These are phyloP conservation scores for Leptomonas pyrrhocoris DNA, from an alignment of 208 protist genomes.

Conservation along the genomic window DNA sequence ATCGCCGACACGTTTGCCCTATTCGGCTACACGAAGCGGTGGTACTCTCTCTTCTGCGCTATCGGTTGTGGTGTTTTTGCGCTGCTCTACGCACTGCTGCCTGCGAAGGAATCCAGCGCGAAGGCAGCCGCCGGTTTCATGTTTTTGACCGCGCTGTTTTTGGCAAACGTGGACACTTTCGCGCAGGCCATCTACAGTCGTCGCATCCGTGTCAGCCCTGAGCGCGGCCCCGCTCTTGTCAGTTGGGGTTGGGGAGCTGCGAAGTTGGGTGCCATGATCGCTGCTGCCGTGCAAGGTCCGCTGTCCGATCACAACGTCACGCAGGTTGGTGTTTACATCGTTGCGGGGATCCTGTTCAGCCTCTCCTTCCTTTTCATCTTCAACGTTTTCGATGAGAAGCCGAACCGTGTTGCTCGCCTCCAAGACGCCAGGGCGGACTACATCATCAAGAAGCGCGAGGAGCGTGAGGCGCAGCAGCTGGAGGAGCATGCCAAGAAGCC, in stretches of 20 bases:
- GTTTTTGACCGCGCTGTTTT: conserved; percentile 51
- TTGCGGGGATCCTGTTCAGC: conserved; percentile 43
- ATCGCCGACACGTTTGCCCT: conserved; percentile 68
- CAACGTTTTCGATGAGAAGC: conserved; percentile 65
- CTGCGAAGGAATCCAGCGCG: conserved; percentile 40
- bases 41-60: conserved; percentile 59
- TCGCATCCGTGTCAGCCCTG: conserved; percentile 49
- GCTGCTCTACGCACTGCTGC: conserved; percentile 54
- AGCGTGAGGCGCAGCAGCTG: conserved; percentile 11
- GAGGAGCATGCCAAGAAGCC: too few relatives aligned
- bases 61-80: conserved; percentile 49
- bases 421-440: conserved; percentile 42
- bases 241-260: conserved; percentile 65
- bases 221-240: conserved; percentile 48
- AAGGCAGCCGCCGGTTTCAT: conserved; percentile 45
- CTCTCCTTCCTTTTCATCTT: conserved; percentile 48
- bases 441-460: conserved; percentile 13
- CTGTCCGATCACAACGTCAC: conserved; percentile 49
- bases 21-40: conserved; percentile 79
- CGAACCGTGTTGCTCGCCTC: conserved; percentile 44
- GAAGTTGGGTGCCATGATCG: conserved; percentile 47
- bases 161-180: conserved; percentile 70
- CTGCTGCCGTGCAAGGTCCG: conserved; percentile 49
- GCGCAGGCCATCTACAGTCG: conserved; percentile 72
- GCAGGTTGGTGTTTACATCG: conserved; percentile 47